These are phyloP conservation scores for Coffea eugenioides DNA, from an alignment of 257 asterid genomes.

Conservation along the genomic window DNA sequence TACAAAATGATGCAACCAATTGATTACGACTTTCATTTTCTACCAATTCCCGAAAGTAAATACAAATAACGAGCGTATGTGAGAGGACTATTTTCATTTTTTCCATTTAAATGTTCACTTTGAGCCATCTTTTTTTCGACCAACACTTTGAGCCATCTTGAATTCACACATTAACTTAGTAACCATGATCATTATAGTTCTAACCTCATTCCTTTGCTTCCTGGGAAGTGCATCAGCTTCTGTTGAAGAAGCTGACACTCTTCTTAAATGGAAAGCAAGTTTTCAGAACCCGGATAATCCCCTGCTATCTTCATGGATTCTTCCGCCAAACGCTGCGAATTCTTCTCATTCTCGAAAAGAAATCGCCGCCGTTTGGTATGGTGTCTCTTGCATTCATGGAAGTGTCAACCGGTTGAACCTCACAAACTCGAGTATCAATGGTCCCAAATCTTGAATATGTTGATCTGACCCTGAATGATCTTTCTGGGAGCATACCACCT, in stretches of 20 bases:
- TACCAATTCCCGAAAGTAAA: no score
- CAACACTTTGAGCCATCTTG: background rate
- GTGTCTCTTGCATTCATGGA: slow-evolving; percentile 18
- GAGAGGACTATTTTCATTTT: no score
- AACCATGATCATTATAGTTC: background rate
- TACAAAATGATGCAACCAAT: background rate
- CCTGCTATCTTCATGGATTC: slow-evolving; percentile 20
- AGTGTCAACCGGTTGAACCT: slow-evolving; percentile 13
- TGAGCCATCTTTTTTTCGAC: no score
- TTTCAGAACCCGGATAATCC: slow-evolving; percentile 11
- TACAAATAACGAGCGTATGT: no score
- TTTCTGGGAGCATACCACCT: slow-evolving; percentile 19
- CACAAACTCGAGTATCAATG: background rate
- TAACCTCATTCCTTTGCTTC: background rate
- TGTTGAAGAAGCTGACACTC: slow-evolving; percentile 23
- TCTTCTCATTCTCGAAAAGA: background rate
- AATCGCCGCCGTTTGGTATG: slow-evolving; percentile 19
- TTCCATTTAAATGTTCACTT: background rate
- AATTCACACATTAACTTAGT: background rate
- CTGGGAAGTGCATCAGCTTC: slow-evolving; percentile 4
- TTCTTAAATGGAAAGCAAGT: slow-evolving; percentile 22
- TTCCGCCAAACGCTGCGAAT: background rate
- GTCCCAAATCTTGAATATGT: slow-evolving; percentile 25
- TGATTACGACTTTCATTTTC: background rate
- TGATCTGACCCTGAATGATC: slow-evolving; percentile 17